Percentiles rank a stretch among this genome's conserved stretches.
These are phyloP conservation scores for Penicillium paradoxum DNA, from an alignment of 495 filamentous ascomycete genomes.

Conservation along the genomic window DNA sequence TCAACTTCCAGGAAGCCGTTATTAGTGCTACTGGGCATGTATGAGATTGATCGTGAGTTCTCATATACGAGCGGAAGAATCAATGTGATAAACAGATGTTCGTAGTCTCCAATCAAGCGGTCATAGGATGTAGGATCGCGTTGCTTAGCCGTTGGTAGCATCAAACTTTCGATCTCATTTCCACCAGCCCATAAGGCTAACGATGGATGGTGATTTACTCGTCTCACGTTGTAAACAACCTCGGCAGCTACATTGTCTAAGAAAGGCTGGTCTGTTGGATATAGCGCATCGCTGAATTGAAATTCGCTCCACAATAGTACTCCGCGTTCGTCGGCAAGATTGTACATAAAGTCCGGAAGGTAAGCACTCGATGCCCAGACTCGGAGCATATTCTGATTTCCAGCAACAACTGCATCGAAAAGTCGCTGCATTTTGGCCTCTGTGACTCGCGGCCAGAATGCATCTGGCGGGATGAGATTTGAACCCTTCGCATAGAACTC, in stretches of 20 bases:
- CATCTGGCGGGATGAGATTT: slow-evolving; percentile 63
- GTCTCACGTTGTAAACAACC: slow-evolving; percentile 57
- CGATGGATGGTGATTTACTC: slow-evolving; percentile 63
- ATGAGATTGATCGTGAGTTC: slow-evolving; percentile 61
- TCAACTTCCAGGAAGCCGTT: slow-evolving; percentile 59
- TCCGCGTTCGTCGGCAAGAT: slow-evolving; percentile 61
- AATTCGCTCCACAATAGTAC: slow-evolving; percentile 67
- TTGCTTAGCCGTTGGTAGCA: slow-evolving; percentile 42
- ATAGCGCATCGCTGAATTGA: slow-evolving; percentile 60
- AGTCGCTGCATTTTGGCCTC: slow-evolving; percentile 47
- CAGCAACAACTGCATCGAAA: slow-evolving; percentile 52
- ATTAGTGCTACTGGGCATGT: slow-evolving; percentile 62
- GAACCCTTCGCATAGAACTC: slow-evolving; percentile 65
- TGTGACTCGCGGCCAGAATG: slow-evolving; percentile 63
- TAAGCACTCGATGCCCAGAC: slow-evolving; percentile 64
- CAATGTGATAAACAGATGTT: slow-evolving; percentile 56
- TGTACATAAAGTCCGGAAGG: slow-evolving; percentile 62
- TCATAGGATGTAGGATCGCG: slow-evolving; percentile 43
- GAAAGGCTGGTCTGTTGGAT: slow-evolving; percentile 52
- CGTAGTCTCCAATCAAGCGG: slow-evolving; percentile 52
- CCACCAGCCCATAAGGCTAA: slow-evolving; percentile 64
- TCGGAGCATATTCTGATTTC: slow-evolving; percentile 66
- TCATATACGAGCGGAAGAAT: slow-evolving; percentile 59
- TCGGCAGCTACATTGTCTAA: slow-evolving; percentile 56
- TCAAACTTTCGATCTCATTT: slow-evolving; percentile 60